These are phyloP conservation scores for Achaetomium macrosporum DNA, from an alignment of 2,329 filamentous ascomycete genomes.

Conservation along the genomic window DNA sequence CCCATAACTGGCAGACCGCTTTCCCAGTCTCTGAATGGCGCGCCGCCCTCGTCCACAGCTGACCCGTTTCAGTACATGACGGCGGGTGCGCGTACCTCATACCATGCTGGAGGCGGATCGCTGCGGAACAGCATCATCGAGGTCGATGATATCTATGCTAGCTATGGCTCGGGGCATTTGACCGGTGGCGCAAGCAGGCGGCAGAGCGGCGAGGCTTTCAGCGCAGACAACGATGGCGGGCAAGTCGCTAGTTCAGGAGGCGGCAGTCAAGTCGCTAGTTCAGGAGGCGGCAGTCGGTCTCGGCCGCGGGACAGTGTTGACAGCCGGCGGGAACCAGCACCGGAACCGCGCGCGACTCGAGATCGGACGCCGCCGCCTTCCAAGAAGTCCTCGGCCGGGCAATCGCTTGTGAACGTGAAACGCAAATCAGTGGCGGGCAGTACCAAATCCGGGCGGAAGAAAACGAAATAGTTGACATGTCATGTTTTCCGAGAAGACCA, in stretches of 20 bases:
- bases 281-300: conserved; percentile 4
- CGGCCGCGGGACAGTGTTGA: conserved; percentile 9
- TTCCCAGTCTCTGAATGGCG: conserved; percentile 17
- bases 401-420: conserved; percentile 7
- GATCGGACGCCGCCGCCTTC: conserved; percentile 13
- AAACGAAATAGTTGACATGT: conserved; percentile 26
- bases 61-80: conserved; percentile 52
- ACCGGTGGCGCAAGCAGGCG: conserved; percentile 4
- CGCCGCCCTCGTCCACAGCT: conserved; percentile 25
- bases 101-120: conserved; percentile 29
- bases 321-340: conserved; percentile 6
- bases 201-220: conserved; percentile 8
- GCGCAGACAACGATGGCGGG: conserved; percentile 4
- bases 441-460: conserved; percentile 22
- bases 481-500: neutral
- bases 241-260: neutral
- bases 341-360: conserved; percentile 13
- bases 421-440: conserved; percentile 21
- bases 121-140: conserved; percentile 36
- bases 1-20: conserved; percentile 26
- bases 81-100: conserved; percentile 36
- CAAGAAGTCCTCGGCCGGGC: conserved; percentile 13
- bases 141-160: conserved; percentile 24
- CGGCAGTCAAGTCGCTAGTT: neutral
- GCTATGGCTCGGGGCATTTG: conserved; percentile 1